Evolutionary conservation across 78 protist species (phyloP), one percentile per base, ranked within the genome.

Genomic region (Bodo saltans): DNA sequence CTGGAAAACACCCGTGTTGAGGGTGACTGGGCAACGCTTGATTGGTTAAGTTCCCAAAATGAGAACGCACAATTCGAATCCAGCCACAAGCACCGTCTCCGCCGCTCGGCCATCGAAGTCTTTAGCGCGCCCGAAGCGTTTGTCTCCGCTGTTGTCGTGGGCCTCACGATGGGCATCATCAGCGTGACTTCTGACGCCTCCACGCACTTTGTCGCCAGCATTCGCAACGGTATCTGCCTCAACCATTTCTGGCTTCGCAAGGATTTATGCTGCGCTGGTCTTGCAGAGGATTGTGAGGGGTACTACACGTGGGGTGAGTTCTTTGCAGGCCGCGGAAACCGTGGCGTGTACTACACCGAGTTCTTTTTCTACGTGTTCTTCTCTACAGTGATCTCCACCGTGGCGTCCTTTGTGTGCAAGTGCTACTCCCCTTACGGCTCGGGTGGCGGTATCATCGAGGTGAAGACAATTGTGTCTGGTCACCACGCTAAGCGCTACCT

Each of bases 401-500:
- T 76, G 35, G 35, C 81, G 3, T 47, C 81, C 3, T 53, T 79
- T 30, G 26, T 79, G 21, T 8, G 69, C 33, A 53, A 53, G 1
- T 2, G 1, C 23, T 68, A 28, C 42, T 11, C 70, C 21, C 70
- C 74, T 33, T 52, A 52, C 8, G 84, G 89, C 0, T 88, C 86
- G 0, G 96, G 96, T 32, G 86, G 91, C 0, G 97, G 97, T 32
- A 94, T 94, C 32, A 95, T 94, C 42, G 94, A 94, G 78, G 86
- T 94, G 83, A 94, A 94, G 82, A 82, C 90, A 4, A 90, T 92
- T 42, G 60, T 94, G 70, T 69, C 88, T 8, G 97, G 97, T 72
- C 67, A 84, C 74, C 70, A 37, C 68, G 32, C 91, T 26, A 21
- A 74, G 90, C 84, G 68, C 72, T 28, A 21, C 86, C 21, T 89